Base-by-base conservation (phyloP, 257 asterid species). In the Jacaranda copaia region DNA sequence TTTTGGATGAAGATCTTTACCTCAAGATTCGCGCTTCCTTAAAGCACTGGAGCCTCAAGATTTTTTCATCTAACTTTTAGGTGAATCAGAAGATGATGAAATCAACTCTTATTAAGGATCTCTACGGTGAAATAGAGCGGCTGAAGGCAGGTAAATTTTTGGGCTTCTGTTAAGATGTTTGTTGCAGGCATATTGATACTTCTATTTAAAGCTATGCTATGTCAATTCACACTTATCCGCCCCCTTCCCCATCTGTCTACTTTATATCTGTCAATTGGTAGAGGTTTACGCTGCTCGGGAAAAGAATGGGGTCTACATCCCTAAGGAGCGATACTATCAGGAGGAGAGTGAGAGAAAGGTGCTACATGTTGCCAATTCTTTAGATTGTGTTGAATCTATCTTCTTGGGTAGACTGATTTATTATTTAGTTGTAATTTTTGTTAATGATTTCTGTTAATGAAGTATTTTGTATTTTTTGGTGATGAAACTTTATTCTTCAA, bases 61-160 rank as follows among this genome's bases (percentile, higher is more conserved):
- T 68, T 19, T 48, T 61, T 60, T 68, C 10, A 55, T 81, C 45
- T 20, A 63, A 68, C 35, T 42, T 84, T 52, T 68, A 92, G 97
- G 93, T 92, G 66, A 92, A 92, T 83, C 96, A 92, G 80, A 92
- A 92, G 80, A 92, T 92, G 97, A 89, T 89, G 93, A 89, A 88
- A 83, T 77, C 91, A 40, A 87, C 93, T 48, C 85, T 90, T 18
- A 88, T 89, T 55, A 87, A 90, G 81, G 94, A 89, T 64, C 94
- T 90, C 58, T 88, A 90, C 12, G 93, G 93, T 66, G 96, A 90
- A 84, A 90, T 90, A 74, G 96, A 90, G 35, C 83, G 92, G 58
- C 93, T 90, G 58, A 90, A 90, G 81, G 78, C 89, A 79, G 96
- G 96, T 88, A 82, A 14, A 16, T 11, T 42, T n/a, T 68, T 69